Evolutionary conservation across 78 protist species (phyloP), one percentile per base, ranked within the genome.

Genomic region (Emiliania huxleyi): DNA sequence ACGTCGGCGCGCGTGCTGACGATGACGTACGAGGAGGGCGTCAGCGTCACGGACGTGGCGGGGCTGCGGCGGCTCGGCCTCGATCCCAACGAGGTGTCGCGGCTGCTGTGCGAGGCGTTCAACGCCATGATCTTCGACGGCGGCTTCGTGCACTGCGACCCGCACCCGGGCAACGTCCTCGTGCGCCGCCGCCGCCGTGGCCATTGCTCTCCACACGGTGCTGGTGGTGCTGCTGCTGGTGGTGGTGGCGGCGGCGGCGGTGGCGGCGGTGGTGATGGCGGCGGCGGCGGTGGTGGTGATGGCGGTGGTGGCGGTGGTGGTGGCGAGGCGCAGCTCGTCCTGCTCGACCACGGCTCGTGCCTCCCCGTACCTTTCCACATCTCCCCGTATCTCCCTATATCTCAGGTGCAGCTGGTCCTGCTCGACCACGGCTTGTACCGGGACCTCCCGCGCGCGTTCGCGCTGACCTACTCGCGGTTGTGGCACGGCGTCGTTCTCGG

Each of bases 351-450:
- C 26, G 22, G 88, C 37, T 45, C 33, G 43, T 18, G 43, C 40
- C n/a, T n/a, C n/a, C n/a, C n/a, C n/a, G n/a, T n/a, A n/a, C n/a
- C n/a, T n/a, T 83, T 8, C 29, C 35, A 26, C 46, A 26, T 18
- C 25, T 21, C 69, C 42, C 25, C 88, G 22, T n/a, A n/a, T n/a
- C n/a, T n/a, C n/a, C n/a, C n/a, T n/a, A n/a, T n/a, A n/a, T n/a
- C n/a, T n/a, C 18, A 19, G 73, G 69, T 26, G 45, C 95, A 94
- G 92, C 43, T 96, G 0, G 96, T 96, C 46, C 87, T 96, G 25
- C 95, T 96, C 2, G 97, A 96, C 88, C 97, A 96, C 89, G 97
- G 97, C 42, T 95, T 96, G n/a, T 96, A 95, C 81, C 83, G 87
- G 22, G 93, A 95, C 40, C 44, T 93, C 22, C 48, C 1, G 42